Base-by-base conservation (phyloP, 352 stramenopile genomes). In the Peronospora belbahrii region DNA sequence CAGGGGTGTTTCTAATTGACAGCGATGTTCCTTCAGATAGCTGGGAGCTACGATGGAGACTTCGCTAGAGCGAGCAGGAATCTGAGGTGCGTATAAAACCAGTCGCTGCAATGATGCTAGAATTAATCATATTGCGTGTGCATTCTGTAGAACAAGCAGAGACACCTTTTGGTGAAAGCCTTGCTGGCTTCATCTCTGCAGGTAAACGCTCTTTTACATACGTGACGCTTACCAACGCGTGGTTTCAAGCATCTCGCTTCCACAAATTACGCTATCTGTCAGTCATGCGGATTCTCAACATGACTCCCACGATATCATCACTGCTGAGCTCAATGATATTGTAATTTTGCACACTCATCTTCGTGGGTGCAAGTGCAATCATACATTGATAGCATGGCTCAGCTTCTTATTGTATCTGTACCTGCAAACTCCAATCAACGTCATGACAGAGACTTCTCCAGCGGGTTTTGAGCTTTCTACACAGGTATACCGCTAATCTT, bases 41-140 rank as follows among this genome's bases (percentile, higher is more conserved):
- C 14, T 92, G 81, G 81, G 78, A 92, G 44, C 22, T 92, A 30
- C 59, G 78, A 36, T 92, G 81, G 81, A 68, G 76, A 49, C 48
- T 14, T 78, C 79, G 6, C 46, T 90, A 10, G 15, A 68, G 68
- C 37, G 74, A 85, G 45, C 59, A 70, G 8, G 71, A 83, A 1
- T 41, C 64, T 13, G 65, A 79, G 62, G 77, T 82, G 43, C 43
- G 56, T 63, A 20, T 19, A 27, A 30, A n/a, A 17, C 7, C 13
- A 36, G 14, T 42, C 10, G 5, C 7, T 28, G 28, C 14, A 10
- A 32, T 34, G 23, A 7, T 35, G 39, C 25, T 27, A 27, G 10
- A 43, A 42, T 14, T 52, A 43, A 48, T 19, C 13, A n/a, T 22
- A 9, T 11, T 55, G n/a, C 58, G 24, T 54, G 45, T n/a, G n/a